These are phyloP conservation scores for Pouteria glomerata DNA, from an alignment of 148 eudicot genomes.

Conservation along the genomic window DNA sequence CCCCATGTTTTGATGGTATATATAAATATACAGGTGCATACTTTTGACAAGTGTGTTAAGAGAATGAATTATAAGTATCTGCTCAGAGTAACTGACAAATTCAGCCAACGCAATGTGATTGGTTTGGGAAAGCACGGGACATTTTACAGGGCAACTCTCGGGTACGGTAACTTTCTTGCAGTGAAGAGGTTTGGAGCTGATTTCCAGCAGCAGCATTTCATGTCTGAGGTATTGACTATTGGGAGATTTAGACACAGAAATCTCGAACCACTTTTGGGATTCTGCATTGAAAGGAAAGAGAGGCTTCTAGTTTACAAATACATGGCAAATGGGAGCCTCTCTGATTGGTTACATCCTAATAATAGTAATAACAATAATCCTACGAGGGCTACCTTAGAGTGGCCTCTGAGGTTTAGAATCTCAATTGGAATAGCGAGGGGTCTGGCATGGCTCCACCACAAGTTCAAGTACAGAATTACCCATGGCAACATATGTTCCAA, in stretches of 20 bases:
- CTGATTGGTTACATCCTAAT: not conserved
- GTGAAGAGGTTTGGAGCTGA: not conserved
- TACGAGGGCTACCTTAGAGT: not conserved
- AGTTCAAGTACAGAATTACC: not conserved
- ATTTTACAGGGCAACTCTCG: not conserved
- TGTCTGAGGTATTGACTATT: not conserved
- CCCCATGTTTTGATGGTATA: too few species aligned
- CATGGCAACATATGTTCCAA: constrained; percentile 1
- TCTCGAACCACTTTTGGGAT: not conserved
- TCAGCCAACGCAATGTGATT: not conserved
- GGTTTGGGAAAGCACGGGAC: not conserved
- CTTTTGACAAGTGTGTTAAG: not conserved
- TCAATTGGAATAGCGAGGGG: not conserved
- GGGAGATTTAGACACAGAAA: not conserved
- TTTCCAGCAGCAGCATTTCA: not conserved
- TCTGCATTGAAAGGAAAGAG: constrained; percentile 2
- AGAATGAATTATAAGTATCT: not conserved
- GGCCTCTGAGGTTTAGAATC: not conserved
- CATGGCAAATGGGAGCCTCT: constrained; percentile 6
- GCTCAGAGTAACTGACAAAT: not conserved
- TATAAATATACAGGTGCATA: not conserved
- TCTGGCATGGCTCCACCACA: constrained; percentile 4
- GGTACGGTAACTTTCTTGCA: not conserved
- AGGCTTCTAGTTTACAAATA: not conserved
- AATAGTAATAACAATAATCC: too few species aligned